A percentile compares a stretch with the other conserved stretches of the same genome.
phyloP scores from a whole-genome alignment of 345 rosid genomes.

The Physaria fendleri region DNA sequence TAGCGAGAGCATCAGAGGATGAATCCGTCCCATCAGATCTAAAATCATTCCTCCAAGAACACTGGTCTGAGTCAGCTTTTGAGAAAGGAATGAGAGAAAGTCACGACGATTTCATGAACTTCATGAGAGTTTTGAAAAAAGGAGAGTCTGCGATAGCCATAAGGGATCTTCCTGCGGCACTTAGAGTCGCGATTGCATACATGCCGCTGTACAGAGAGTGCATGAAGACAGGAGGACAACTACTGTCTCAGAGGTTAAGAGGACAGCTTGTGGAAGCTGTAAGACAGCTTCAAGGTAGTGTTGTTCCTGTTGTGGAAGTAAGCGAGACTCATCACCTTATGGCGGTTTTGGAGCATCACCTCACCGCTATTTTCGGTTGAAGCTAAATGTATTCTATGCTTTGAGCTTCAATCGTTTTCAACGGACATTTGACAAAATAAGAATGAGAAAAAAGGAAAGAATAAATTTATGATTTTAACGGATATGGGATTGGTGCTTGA shows the following conservation, averaged over 20 bases:
- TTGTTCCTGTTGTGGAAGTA: slow-evolving; percentile 42
- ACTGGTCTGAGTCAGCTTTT: slow-evolving; percentile 91
- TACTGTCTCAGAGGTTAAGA: slow-evolving; percentile 73
- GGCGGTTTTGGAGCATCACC: slow-evolving; percentile 69
- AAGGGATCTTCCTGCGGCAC: slow-evolving; percentile 64
- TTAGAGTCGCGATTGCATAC: slow-evolving; percentile 76
- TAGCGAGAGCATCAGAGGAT: slow-evolving; percentile 77
- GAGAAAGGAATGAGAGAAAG: slow-evolving; percentile 69
- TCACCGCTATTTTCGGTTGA: slow-evolving; percentile 56
- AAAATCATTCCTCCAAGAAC: slow-evolving; percentile 57
- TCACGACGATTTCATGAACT: slow-evolving; percentile 52
- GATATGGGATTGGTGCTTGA: slow-evolving; percentile 7
- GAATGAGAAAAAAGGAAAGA: neutral
- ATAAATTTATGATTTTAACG: neutral
- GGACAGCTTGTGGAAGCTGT: slow-evolving; percentile 89
- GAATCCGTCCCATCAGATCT: slow-evolving; percentile 69
- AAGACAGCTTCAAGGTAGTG: slow-evolving; percentile 60
- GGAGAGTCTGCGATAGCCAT: slow-evolving; percentile 65
- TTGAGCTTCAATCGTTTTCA: neutral
- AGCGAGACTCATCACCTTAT: slow-evolving; percentile 42
- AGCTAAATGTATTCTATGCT: slow-evolving; percentile 21
- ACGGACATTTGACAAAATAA: slow-evolving; percentile 9
- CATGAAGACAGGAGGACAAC: slow-evolving; percentile 43
- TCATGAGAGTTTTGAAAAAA: slow-evolving; percentile 55
- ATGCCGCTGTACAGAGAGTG: slow-evolving; percentile 84